Conservation (phyloP, 1,284 basidiomycete genomes). For the Cronartium quercuum region DNA sequence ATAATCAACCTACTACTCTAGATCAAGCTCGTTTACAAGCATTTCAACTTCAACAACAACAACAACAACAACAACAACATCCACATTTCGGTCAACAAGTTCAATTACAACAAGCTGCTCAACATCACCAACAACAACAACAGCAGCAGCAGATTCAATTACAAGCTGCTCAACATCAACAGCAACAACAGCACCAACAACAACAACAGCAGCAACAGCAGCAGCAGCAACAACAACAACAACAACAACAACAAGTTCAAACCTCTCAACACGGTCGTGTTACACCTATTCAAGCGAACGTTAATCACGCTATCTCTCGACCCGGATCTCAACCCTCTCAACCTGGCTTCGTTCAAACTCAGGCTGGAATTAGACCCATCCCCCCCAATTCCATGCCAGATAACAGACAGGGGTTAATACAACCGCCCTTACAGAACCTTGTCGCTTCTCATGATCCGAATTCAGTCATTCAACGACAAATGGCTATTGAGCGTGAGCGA, state of each 20-base stretch:
- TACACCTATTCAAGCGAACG: not conserved
- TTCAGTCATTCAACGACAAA: not conserved
- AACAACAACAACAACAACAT: not conserved
- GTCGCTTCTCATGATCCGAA: not conserved
- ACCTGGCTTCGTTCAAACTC: not conserved
- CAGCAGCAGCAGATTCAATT: not conserved
- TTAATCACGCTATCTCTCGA: not conserved
- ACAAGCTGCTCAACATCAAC: not conserved
- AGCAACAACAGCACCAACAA: constrained; percentile 1
- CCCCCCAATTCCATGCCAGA: not conserved
- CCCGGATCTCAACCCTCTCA: constrained; percentile 1
- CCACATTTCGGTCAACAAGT: not conserved
- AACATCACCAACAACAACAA: constrained; percentile 6
- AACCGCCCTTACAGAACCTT: not conserved
- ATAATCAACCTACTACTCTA: too few species aligned
- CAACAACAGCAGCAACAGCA: not conserved
- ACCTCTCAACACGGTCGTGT: not conserved
- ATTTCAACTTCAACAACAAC: not conserved
- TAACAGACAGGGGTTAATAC: not conserved
- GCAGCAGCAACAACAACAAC: constrained; percentile 7
- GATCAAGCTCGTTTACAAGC: not conserved
- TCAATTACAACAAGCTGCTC: not conserved
- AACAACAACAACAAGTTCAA: not conserved
- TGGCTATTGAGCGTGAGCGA: not conserved
- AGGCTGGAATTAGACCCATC: not conserved